Evolutionary conservation across 257 asterid species (phyloP), one percentile per base, ranked within the genome.

Genomic region (Anisodus acutangulus): DNA sequence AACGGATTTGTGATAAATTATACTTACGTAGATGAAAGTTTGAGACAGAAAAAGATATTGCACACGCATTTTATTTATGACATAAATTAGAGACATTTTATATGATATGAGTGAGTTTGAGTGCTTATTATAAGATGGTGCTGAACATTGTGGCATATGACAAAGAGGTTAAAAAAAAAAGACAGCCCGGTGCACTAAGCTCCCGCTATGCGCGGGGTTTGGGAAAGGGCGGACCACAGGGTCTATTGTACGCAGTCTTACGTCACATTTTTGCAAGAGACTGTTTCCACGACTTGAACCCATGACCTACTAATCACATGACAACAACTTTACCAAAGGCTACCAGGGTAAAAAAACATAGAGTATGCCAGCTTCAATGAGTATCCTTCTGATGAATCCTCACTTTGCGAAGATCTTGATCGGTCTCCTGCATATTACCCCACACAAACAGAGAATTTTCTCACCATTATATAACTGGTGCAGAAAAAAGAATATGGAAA

Each of bases 301-400:
- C 26, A 22, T 22, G 26, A 22, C 26, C 26, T 22, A 22, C 26
- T 22, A 0, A 0, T 22, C 26, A 22, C 26, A 22, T 0, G 26
- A 22, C 26, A 22, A 22, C 26, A 22, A 22, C 26, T 22, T 22
- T 22, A 22, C 26, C 26, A 22, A 22, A 22, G 26, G 49, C 41
- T 9, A 11, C 43, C 54, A 85, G 35, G 53, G 66, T 60, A 71
- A 86, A 51, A 49, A 51, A 64, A 8, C n/a, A 41, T 9, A 49
- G 78, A 39, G 55, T 53, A 66, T 35, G 76, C 17, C 35, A 70
- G 80, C 82, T 57, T 86, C 60, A 83, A 78, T 45, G 84, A 78
- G 54, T 83, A 72, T 72, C 59, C 84, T 51, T 85, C 85, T 86
- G 87, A 72, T 72, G 80, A 72, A 72, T 72, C 80, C 35, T 22